A percentile compares a stretch with the other conserved stretches of the same genome.
phyloP scores from a whole-genome alignment of 139 green algal genomes.

The Chlorella ohadii region DNA sequence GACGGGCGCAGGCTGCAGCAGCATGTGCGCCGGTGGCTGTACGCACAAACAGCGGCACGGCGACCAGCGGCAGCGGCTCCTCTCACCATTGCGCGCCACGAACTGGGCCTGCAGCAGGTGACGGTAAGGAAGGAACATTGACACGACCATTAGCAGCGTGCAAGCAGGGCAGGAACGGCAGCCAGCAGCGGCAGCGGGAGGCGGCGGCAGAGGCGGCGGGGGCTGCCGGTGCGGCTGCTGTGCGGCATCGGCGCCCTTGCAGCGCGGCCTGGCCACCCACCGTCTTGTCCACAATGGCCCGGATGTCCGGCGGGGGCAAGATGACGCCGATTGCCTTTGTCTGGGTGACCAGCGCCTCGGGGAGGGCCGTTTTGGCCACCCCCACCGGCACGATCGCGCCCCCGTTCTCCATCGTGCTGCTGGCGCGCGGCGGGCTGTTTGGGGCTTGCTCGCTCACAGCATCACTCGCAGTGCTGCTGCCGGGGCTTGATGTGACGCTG shows the following conservation, averaged over 20 bases:
- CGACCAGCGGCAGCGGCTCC: neutral
- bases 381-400: slow-evolving; percentile 73
- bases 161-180: too few species aligned
- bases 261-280: slow-evolving; percentile 19
- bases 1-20: neutral
- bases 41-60: neutral
- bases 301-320: slow-evolving; percentile 93
- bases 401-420: slow-evolving; percentile 32
- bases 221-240: too few species aligned
- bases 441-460: neutral
- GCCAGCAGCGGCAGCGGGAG: too few species aligned
- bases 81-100: slow-evolving; percentile 93
- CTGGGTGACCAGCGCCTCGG: slow-evolving; percentile 78
- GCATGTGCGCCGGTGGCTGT: too few species aligned
- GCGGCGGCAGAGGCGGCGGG: too few species aligned
- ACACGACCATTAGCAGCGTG: too few species aligned
- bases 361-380: slow-evolving; percentile 55
- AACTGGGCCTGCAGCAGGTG: slow-evolving; percentile 72
- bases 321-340: slow-evolving; percentile 95
- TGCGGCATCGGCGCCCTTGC: too few species aligned
- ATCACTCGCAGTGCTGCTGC: neutral
- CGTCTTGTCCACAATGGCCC: slow-evolving; percentile 98
- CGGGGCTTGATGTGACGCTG: too few species aligned
- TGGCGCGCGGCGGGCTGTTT: neutral
- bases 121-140: too few species aligned